Conservation (phyloP, 208 protist genomes). For the Trichomonas gallinae region DNA sequence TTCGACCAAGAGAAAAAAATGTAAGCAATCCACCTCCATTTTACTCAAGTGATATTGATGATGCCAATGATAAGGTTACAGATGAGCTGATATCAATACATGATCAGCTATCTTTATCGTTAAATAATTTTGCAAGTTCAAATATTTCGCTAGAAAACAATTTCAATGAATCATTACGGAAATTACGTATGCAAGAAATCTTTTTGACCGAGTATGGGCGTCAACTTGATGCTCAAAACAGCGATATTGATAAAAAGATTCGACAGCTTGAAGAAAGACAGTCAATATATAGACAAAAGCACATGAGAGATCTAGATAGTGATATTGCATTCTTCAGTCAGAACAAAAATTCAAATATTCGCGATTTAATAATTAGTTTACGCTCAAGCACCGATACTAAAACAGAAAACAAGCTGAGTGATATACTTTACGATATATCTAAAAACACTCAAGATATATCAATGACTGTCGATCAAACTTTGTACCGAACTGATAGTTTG, state of each 20-base stretch:
- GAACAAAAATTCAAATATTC: not conserved
- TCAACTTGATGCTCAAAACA: not conserved
- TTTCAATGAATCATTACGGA: not conserved
- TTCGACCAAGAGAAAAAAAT: not conserved
- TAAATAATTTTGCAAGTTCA: not conserved
- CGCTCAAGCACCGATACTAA: not conserved
- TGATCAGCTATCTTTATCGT: not conserved
- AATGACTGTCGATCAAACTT: not conserved
- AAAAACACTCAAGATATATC: not conserved
- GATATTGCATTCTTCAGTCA: not conserved
- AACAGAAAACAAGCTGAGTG: not conserved
- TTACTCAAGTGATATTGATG: not conserved
- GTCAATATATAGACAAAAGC: not conserved
- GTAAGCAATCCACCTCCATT: not conserved
- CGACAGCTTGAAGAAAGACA: not conserved
- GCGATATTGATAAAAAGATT: not conserved
- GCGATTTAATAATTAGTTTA: not conserved
- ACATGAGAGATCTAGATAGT: not conserved
- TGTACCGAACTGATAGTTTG: not conserved
- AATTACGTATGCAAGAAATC: not conserved
- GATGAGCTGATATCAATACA: not conserved
- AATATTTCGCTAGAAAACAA: not conserved
- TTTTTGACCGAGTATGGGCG: not conserved
- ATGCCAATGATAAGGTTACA: not conserved
- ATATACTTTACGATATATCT: not conserved